Base-by-base conservation (phyloP, 2,329 filamentous ascomycete genomes). In the Fusarium sp. region DNA sequence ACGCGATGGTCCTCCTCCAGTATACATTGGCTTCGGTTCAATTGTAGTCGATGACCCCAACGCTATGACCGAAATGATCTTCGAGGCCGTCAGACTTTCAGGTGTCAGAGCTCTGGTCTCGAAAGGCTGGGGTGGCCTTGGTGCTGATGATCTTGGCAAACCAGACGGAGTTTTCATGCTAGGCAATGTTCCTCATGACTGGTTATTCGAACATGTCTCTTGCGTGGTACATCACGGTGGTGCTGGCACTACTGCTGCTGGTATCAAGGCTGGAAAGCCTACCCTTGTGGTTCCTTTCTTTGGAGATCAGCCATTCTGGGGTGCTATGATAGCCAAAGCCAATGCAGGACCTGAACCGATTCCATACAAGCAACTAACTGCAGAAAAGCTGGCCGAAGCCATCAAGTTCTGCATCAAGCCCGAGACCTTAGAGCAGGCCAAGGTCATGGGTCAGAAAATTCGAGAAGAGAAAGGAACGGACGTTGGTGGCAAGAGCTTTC, bases 221-320 rank as follows among this genome's bases (percentile, higher is more conserved):
- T 91, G 89, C 45, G 94, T 97, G 2, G 91, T 96, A 8, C 94
- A 97, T 76, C 94, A 97, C 69, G 94, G 94, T 24, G 94, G 94
- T 62, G 94, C 94, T 11, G 94, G 94, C 20, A 97, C 94, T 5
- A 97, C 93, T 3, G 93, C 94, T 2, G 92, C 93, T 1, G 94
- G 94, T n/a, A 92, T 97, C 66, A 88, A 91, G 20, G 88, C 90
- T 2, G 94, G 93, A 25, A 90, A 90, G 57, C 94, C 94, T 3
- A 97, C 94, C 0, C 88, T 96, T 3, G 87, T 97, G 5, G 90
- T 97, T 0, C 94, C 94, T 0, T 97, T 97, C 82, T 97, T 95
- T 76, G 92, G 92, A 3, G 92, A 95, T 73, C 92, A 95, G 78
- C 91, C 91, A 1, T 95, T 95, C 75, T 95, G 92, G 92, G 92